These are phyloP conservation scores for Verticillium nubilum DNA, from an alignment of 2,329 filamentous ascomycete genomes.

Conservation along the genomic window DNA sequence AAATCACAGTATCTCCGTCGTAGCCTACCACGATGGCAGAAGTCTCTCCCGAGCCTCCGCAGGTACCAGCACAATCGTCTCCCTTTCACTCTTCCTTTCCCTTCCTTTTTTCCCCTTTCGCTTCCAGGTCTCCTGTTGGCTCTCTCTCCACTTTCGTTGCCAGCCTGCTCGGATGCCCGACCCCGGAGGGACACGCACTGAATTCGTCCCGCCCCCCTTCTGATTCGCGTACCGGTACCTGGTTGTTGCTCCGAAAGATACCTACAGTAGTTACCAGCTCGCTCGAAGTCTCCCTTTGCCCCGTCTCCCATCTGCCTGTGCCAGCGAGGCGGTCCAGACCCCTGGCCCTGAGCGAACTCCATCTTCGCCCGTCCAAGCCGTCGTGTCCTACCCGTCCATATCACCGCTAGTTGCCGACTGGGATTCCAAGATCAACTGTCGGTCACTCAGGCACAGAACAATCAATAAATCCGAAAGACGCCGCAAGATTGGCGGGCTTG, in stretches of 20 bases:
- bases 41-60: neutral
- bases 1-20: neutral
- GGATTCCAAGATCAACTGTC: neutral
- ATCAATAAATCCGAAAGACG: neutral
- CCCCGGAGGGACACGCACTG: neutral
- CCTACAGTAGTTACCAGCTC: neutral
- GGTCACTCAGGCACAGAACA: neutral
- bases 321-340: neutral
- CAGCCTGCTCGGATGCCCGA: neutral
- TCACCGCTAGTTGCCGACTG: neutral
- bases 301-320: neutral
- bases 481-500: too few species aligned
- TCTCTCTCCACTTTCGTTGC: neutral
- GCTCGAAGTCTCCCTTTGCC: neutral
- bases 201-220: neutral
- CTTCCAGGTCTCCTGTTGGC: neutral
- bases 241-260: neutral
- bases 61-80: neutral
- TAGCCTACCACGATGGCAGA: neutral
- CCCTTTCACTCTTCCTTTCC: neutral
- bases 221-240: neutral
- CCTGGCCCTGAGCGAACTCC: neutral
- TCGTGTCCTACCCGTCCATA: neutral
- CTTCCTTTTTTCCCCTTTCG: neutral
- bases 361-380: neutral